These are phyloP conservation scores for Lactarius trivialis DNA, from an alignment of 768 basidiomycete genomes.

Conservation along the genomic window DNA sequence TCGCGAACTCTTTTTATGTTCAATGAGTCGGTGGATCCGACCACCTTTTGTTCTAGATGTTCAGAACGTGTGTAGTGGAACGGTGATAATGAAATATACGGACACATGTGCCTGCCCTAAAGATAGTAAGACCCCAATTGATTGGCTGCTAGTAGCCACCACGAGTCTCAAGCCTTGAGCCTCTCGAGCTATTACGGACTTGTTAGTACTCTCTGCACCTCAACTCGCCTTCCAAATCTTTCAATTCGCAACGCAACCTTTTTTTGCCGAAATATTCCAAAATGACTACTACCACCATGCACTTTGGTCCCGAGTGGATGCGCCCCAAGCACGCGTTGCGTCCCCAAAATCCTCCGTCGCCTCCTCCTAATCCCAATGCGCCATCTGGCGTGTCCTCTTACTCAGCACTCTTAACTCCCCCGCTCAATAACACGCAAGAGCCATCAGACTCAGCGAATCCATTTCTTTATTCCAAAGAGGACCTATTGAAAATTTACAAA, in stretches of 20 bases:
- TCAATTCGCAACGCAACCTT: neutral
- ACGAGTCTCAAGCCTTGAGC: neutral
- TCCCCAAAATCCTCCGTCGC: slow-evolving; percentile 55
- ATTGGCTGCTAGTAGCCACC: neutral
- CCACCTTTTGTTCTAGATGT: neutral
- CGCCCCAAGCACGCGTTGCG: slow-evolving; percentile 63
- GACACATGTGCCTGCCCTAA: slow-evolving; percentile 19
- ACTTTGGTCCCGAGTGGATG: slow-evolving; percentile 94
- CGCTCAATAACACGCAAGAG: slow-evolving; percentile 44
- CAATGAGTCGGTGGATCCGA: no score
- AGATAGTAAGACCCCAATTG: slow-evolving; percentile 6
- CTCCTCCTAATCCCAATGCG: slow-evolving; percentile 37
- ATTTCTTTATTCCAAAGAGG: slow-evolving; percentile 84
- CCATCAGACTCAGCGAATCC: slow-evolving; percentile 62
- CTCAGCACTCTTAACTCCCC: slow-evolving; percentile 61
- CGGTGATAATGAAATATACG: neutral
- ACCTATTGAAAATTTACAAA: slow-evolving; percentile 75
- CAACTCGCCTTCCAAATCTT: slow-evolving; percentile 9
- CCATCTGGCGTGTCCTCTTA: slow-evolving; percentile 55
- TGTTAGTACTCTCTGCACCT: neutral
- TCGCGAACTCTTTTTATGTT: no score
- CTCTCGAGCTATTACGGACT: slow-evolving; percentile 7
- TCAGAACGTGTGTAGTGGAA: neutral
- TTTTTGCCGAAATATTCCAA: slow-evolving; percentile 23
- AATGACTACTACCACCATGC: slow-evolving; percentile 65